Evolutionary conservation across 108 stramenopile species (phyloP), one percentile per base, ranked within the genome.

Genomic region (Skeletonema marinoi): DNA sequence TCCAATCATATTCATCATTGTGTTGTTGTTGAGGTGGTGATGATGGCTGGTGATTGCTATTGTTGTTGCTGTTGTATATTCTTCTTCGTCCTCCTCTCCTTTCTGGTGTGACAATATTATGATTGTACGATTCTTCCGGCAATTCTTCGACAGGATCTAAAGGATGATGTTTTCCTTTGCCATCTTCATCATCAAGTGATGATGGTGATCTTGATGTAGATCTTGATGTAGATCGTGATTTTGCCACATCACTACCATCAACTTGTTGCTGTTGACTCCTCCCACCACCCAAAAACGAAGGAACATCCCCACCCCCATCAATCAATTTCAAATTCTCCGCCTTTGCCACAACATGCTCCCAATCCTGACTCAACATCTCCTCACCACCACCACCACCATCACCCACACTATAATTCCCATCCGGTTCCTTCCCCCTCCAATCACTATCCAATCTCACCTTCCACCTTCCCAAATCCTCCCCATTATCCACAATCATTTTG

Each of bases 321-420:
- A 80, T 48, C 54, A 80, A 65, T 10, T 56, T 32, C 36, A 80
- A 61, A 56, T 80, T 80, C 39, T 80, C 79, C 6, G 79, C 79
- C 65, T 74, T 80, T 35, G 79, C 79, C 51, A 80, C 72, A 16
- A 80, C 73, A 42, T 73, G 50, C 1, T 73, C 60, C 8, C 36
- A 31, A 33, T 36, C 44, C 14, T 50, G 32, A 51, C 39, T 39
- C 65, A 32, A 66, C 65, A 35, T 36, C 9, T 25, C 2, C 12
- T 56, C 16, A 6, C 32, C 50, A 41, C 60, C 70, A 17, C 48
- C 17, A 17, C 33, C 29, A 42, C 54, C 63, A 25, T 58, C 70
- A 3, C 63, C 42, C 42, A 4, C 0, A 9, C 31, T 3, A 46
- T 73, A 14, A 48, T 42, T 10, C 30, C 48, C 75, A 32, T 80